Conservation (phyloP, 176 grass and related monocot genomes). For the Raddia guianensis region DNA sequence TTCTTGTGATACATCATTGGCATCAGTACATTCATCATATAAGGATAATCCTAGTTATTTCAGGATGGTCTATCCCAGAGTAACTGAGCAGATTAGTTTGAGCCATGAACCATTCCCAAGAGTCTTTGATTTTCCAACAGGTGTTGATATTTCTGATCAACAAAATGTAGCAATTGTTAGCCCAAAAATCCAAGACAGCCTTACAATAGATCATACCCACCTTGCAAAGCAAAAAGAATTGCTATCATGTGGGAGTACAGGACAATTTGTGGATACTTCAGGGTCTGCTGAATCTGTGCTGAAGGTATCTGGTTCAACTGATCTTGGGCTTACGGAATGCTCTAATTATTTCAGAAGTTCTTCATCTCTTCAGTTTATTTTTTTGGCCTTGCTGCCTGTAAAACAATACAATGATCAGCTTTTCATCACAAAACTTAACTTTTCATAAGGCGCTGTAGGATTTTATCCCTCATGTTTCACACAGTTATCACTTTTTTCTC, state of each 20-base stretch:
- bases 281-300: slow-evolving; percentile 36
- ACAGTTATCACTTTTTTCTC: background rate
- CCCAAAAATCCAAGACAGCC: slow-evolving; percentile 43
- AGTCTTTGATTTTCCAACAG: slow-evolving; percentile 39
- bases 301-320: slow-evolving; percentile 42
- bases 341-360: background rate
- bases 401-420: slow-evolving; percentile 16
- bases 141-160: slow-evolving; percentile 27
- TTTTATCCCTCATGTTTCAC: slow-evolving; percentile 22
- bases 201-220: slow-evolving; percentile 8
- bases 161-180: slow-evolving; percentile 23
- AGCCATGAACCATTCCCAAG: slow-evolving; percentile 40
- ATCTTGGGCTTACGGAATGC: background rate
- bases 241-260: slow-evolving; percentile 39
- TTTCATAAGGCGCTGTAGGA: background rate
- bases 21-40: slow-evolving; percentile 31
- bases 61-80: slow-evolving; percentile 23
- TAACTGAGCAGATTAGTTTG: slow-evolving; percentile 45
- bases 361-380: background rate
- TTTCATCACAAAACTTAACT: slow-evolving; percentile 8
- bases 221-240: slow-evolving; percentile 31
- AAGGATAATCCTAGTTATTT: slow-evolving; percentile 31
- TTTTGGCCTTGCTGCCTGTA: slow-evolving; percentile 15
- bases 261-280: slow-evolving; percentile 32
- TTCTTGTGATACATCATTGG: slow-evolving; percentile 33